These are phyloP conservation scores for Russula emetica DNA, from an alignment of 768 basidiomycete genomes.

Conservation along the genomic window DNA sequence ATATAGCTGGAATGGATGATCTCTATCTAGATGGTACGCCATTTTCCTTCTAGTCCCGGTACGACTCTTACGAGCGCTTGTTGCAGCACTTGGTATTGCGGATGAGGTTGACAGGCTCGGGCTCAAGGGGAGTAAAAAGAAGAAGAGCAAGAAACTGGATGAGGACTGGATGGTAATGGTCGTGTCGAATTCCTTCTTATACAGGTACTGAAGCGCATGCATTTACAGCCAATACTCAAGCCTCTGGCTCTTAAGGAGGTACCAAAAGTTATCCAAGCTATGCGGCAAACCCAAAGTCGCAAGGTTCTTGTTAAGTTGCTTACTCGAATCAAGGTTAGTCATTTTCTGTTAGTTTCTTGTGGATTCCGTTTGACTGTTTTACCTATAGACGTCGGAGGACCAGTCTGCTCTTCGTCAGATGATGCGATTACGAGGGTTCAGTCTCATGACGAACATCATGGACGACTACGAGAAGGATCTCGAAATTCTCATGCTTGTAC, in stretches of 20 bases:
- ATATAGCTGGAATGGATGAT: constrained; percentile 91
- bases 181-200: not conserved
- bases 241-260: constrained; percentile 75
- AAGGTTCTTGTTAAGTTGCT: constrained; percentile 81
- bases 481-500: constrained; percentile 66
- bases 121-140: constrained; percentile 85
- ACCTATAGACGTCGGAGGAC: constrained; percentile 75
- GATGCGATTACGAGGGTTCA: constrained; percentile 90
- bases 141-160: constrained; percentile 87
- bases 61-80: constrained; percentile 6
- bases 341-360: not conserved
- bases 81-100: constrained; percentile 82
- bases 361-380: not conserved
- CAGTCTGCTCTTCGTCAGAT: constrained; percentile 72
- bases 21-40: constrained; percentile 80
- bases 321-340: constrained; percentile 72
- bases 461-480: constrained; percentile 68
- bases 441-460: constrained; percentile 84
- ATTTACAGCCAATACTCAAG: constrained; percentile 63
- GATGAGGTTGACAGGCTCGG: constrained; percentile 82
- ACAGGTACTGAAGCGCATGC: constrained; percentile 3
- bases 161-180: constrained; percentile 81
- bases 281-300: constrained; percentile 81
- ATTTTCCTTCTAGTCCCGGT: not conserved
- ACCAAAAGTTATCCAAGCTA: constrained; percentile 86